Evolutionary conservation across 805 yeast species (phyloP).

Genomic region (Teunomyces atbi): DNA sequence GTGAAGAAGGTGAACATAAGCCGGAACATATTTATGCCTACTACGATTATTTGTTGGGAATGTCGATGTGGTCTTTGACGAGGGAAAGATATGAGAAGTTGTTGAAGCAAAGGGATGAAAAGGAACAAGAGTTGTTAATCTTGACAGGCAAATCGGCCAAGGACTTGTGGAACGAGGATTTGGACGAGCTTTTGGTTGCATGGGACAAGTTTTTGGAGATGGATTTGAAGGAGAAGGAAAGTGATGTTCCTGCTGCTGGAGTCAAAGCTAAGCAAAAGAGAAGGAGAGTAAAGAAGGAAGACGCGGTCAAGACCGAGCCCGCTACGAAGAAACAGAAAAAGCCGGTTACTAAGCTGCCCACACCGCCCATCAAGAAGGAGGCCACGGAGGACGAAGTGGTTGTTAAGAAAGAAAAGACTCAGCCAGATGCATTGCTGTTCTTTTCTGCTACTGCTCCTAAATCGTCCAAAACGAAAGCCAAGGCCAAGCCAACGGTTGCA

Average conservation of each 20-base stretch:
- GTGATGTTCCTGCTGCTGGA: conserved; percentile 44
- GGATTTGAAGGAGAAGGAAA: conserved; percentile 60
- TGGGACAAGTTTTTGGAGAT: conserved; percentile 68
- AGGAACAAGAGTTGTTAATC: conserved; percentile 65
- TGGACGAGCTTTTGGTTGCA: conserved; percentile 65
- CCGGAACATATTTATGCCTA: conserved; percentile 59
- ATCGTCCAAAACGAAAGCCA: conserved; percentile 3
- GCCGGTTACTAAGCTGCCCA: not conserved
- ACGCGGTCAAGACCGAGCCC: conserved; percentile 8
- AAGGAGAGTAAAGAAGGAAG: conserved; percentile 10
- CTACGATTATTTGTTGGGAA: conserved; percentile 85
- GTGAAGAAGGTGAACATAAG: conserved; percentile 38
- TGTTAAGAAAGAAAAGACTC: conserved; percentile 8
- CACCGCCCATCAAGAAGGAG: not conserved
- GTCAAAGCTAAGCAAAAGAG: conserved; percentile 39
- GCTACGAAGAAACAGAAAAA: conserved; percentile 5
- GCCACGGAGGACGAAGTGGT: not conserved
- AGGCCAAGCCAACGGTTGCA: not conserved
- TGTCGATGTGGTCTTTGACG: conserved; percentile 94
- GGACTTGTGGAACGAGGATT: conserved; percentile 84
- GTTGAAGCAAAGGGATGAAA: conserved; percentile 66
- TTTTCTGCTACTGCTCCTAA: conserved; percentile 11
- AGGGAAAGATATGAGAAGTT: conserved; percentile 82
- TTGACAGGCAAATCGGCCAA: conserved; percentile 72
- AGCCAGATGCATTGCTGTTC: conserved; percentile 17